These are phyloP conservation scores for Lathyrus aphaca DNA, from an alignment of 306 rosid species.

Conservation along the genomic window DNA sequence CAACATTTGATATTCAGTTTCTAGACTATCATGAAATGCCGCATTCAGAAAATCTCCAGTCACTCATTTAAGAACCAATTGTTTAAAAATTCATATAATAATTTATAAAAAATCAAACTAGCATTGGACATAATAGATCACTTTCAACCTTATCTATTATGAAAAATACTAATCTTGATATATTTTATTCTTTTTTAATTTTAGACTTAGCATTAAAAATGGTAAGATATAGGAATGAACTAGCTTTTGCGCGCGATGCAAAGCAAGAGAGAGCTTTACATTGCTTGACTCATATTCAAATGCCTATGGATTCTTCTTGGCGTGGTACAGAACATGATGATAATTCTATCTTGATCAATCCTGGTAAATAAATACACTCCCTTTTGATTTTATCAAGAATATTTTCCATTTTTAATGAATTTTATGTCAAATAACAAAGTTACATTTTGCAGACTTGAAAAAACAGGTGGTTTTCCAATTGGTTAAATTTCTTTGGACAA, in stretches of 20 bases:
- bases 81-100: no score
- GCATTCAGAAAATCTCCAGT: no score
- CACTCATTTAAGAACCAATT: no score
- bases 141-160: background rate
- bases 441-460: conserved; percentile 27
- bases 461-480: conserved; percentile 25
- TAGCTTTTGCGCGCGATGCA: conserved; percentile 26
- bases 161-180: background rate
- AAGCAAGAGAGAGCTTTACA: conserved; percentile 34
- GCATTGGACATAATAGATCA: no score
- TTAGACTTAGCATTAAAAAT: conserved; percentile 36
- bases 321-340: no score
- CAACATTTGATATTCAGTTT: no score
- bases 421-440: background rate
- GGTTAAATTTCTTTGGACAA: conserved; percentile 28
- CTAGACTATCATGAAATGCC: no score
- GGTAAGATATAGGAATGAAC: background rate
- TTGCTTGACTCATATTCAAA: conserved; percentile 33
- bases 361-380: no score
- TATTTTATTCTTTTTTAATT: background rate
- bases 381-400: no score
- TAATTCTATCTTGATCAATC: no score
- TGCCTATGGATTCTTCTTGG: conserved; percentile 15
- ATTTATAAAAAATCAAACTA: no score
- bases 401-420: background rate